phyloP scores from a whole-genome alignment of 2,329 filamentous ascomycete genomes.

The Berkeleyomyces rouxiae region DNA sequence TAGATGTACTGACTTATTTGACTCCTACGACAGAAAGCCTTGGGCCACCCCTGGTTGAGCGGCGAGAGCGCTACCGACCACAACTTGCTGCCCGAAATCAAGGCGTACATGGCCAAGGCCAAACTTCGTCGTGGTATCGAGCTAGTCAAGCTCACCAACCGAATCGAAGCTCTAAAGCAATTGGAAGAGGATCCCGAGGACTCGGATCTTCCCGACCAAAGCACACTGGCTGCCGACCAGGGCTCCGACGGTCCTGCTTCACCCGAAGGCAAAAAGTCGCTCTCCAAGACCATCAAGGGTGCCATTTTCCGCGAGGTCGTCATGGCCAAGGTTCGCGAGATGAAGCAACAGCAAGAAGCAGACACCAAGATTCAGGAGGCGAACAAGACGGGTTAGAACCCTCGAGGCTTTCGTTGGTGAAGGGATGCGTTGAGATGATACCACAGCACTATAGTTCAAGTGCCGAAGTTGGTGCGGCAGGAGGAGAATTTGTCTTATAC shows the following conservation, averaged over 20 bases:
- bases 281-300: constrained; percentile 37
- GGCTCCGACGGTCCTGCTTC: constrained; percentile 14
- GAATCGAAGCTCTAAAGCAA: constrained; percentile 86
- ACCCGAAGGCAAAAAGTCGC: constrained; percentile 26
- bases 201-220: constrained; percentile 47
- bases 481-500: background rate
- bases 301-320: constrained; percentile 91
- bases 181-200: constrained; percentile 72
- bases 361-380: constrained; percentile 41
- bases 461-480: constrained; percentile 5
- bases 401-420: background rate
- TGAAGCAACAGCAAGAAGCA: constrained; percentile 71
- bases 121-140: constrained; percentile 88
- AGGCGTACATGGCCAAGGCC: constrained; percentile 79
- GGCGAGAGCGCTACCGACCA: constrained; percentile 86
- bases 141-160: constrained; percentile 87
- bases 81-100: constrained; percentile 88
- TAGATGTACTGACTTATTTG: background rate
- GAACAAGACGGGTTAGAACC: constrained; percentile 16
- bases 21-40: constrained; percentile 40
- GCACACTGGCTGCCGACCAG: constrained; percentile 37
- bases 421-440: constrained; percentile 6
- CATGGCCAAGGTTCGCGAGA: constrained; percentile 79
- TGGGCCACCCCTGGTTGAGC: constrained; percentile 75
- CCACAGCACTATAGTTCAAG: constrained; percentile 9